Evolutionary conservation across 768 basidiomycete species (phyloP), one percentile per base, ranked within the genome.

Genomic region (Mrakia hoshinonis): DNA sequence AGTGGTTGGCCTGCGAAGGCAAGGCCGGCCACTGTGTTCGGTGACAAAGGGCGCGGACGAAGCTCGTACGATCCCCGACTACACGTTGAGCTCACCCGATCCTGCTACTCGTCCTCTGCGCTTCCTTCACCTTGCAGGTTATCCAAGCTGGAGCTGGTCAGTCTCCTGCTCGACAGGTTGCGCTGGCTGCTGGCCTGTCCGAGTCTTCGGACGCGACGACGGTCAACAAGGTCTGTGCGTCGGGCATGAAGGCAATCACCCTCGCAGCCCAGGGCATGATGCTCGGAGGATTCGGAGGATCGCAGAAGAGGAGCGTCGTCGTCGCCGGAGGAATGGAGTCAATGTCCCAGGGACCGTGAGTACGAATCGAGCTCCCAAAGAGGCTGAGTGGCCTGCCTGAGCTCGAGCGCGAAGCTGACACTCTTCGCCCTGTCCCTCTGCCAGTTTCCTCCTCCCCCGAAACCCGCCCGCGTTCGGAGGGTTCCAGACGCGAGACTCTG

Each of bases 161-260:
- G 82, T 90, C 89, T 13, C 96, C 96, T n/a, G 96, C 96, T 66
- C 87, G 96, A 74, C 96, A 99, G 81, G 96, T 94, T 68, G 92
- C 88, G n/a, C 86, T 99, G 71, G 84, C 82, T 68, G 85, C 93
- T n/a, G 96, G 96, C 74, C 83, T 96, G 78, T 86, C 84, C 74
- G 79, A 87, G 12, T 84, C 84, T 69, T 94, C 95, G 34, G 96
- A 99, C 82, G 94, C 95, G 26, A 98, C 96, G 47, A 99, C 96
- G 62, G 87, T 99, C 83, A 99, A 99, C 86, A 99, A 99, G 83
- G 96, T 99, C 80, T 99, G 96, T 80, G 96, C 96, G 6, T 93
- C 91, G 67, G 96, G 96, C 73, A 83, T 99, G 85, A 98, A 98
- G 81, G 85, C 94, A 36, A 86, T 98, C 81, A 96, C 92, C 81